A percentile compares a stretch with the other conserved stretches of the same genome.
Evolutionary conservation across 805 yeast genomes (phyloP).

Genomic region (Yamadazyma endophytica): DNA sequence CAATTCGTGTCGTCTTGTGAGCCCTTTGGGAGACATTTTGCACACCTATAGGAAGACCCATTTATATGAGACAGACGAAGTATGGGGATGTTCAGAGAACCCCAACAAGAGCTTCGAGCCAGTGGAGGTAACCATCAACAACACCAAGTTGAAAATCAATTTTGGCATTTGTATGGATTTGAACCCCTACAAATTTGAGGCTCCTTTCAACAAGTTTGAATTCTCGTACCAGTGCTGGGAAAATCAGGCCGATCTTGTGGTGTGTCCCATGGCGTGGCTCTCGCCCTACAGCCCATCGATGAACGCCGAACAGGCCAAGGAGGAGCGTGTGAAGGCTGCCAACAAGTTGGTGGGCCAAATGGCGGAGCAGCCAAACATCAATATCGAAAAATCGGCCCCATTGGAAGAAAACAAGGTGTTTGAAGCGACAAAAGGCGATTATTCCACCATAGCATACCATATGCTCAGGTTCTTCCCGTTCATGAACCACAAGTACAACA

Average conservation of each 20-base stretch:
- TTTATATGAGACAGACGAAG: conserved; percentile 72
- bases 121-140: conserved; percentile 34
- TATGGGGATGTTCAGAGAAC: conserved; percentile 75
- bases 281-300: conserved; percentile 45
- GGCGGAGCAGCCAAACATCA: no score
- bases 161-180: conserved; percentile 94
- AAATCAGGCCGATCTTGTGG: conserved; percentile 49
- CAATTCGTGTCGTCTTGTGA: conserved; percentile 68
- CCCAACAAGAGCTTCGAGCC: conserved; percentile 51
- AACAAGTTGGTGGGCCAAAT: no score
- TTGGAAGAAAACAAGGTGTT: conserved; percentile 1
- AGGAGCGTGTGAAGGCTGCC: conserved; percentile 10
- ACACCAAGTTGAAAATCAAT: conserved; percentile 29
- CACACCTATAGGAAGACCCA: conserved; percentile 73
- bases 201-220: conserved; percentile 74
- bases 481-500: conserved; percentile 32
- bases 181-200: conserved; percentile 78
- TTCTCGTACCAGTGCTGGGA: conserved; percentile 52
- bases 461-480: conserved; percentile 64
- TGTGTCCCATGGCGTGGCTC: conserved; percentile 90
- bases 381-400: no score
- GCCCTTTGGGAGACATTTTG: conserved; percentile 53
- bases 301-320: conserved; percentile 9
- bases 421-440: conserved; percentile 36
- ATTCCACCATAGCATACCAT: conserved; percentile 67